Base-by-base conservation (phyloP, 495 filamentous ascomycete species). In the Peziza echinospora region DNA sequence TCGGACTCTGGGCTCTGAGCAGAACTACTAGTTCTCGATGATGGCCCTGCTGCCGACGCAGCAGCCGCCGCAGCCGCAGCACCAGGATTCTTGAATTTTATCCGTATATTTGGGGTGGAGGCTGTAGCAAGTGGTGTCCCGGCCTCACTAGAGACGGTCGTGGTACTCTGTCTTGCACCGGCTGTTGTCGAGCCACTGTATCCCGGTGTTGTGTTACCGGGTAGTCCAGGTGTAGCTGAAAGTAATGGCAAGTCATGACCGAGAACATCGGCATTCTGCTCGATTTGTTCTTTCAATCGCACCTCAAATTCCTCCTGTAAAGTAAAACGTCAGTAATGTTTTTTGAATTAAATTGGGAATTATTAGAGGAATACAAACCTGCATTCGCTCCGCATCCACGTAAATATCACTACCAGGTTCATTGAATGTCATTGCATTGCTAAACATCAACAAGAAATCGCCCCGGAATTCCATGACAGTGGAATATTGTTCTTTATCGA, bases 391-490 rank as follows among this genome's bases (percentile, higher is more conserved):
- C 40, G 85, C 89, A 69, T 97, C 91, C 55, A 80, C 73, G 66
- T 83, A 94, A 41, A 97, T 70, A 48, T 84, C 62, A 63, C 85
- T 93, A 34, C 75, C 78, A 57, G 94, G 89, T 62, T 97, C 89
- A 62, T 97, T 97, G 64, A 89, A 97, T 5, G 78, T 86, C 56
- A 82, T 69, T 49, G 87, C 92, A 65, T 97, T 97, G 54, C 71
- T 73, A 60, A 85, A 87, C 55, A 97, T 72, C 47, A 82, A 65
- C 41, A 75, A 72, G 48, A 97, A 75, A 57, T 97, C 89, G 24
- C 72, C 72, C 26, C 76, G 67, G 71, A 96, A 82, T 50, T 82
- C 80, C 50, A 67, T 75, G 47, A 93, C 62, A 56, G 69, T 79
- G 51, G 75, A 75, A 60, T 96, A 97, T 51, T 94, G 82, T 49